Evolutionary conservation across 257 asterid genomes (phyloP), one percentile per base, ranked within the genome.

Genomic region (Phtheirospermum japonicum): DNA sequence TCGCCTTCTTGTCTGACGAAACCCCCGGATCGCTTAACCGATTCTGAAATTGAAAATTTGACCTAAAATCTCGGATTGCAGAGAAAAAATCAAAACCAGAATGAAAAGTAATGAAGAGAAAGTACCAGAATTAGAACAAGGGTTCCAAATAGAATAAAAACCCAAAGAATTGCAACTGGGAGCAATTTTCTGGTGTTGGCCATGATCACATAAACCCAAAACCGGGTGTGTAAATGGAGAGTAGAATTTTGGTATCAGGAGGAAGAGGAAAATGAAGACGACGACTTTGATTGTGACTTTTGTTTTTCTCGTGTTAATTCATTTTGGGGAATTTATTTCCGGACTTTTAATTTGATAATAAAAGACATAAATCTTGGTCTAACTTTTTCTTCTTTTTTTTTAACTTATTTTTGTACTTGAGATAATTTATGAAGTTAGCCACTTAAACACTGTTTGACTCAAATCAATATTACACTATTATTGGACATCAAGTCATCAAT

Each of bases 91-190:
- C 11, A 19, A 46, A 63, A 55, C 17, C 9, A 17, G 19, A 57
- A 59, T 2, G 7, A 7, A 40, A 42, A 42, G 49, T 9, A 48
- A 40, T 16, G 28, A 12, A 5, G 36, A 33, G 40, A 18, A 20
- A 18, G 23, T 68, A 90, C 97, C 79, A 87, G 70, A 65, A 90
- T 85, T 46, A 90, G 74, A 59, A 82, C 90, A 36, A 87, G 83
- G 56, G 91, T 80, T 52, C 86, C 96, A 32, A 85, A 87, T 10
- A 87, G 71, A 70, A 85, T 67, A 26, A 87, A 57, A 76, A 84
- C 72, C 95, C 96, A 90, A 20, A 83, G 9, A 68, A 85, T 42
- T 7, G 71, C 79, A 16, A 78, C 8, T 0, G 90, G 85, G 19
- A 86, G 33, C 60, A 83, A 72, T 62, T 69, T 80, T 73, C 76